These are phyloP conservation scores for Russula lepida DNA, from an alignment of 768 basidiomycete species.

Conservation along the genomic window DNA sequence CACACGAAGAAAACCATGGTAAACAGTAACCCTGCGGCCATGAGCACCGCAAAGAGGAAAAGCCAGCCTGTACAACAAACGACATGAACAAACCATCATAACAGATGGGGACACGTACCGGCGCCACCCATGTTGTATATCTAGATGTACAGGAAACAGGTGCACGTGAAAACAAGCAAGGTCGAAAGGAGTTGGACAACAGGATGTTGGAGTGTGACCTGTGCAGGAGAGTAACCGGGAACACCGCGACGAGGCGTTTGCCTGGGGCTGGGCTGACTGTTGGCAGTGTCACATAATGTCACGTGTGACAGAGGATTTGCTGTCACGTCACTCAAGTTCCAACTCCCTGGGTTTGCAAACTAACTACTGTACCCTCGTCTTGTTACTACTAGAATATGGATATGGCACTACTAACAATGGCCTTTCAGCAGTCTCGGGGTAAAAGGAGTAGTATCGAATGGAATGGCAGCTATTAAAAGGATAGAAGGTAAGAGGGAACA, in stretches of 20 bases:
- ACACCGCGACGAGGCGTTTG: background rate
- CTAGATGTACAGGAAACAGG: slow-evolving; percentile 6
- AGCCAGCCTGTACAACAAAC: slow-evolving; percentile 67
- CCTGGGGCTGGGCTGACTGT: too few relatives aligned
- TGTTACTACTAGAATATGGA: too few relatives aligned
- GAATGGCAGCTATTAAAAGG: too few relatives aligned
- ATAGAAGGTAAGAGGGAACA: background rate
- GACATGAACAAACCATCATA: background rate
- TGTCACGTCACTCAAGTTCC: too few relatives aligned
- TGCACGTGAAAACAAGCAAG: background rate
- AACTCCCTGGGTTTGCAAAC: too few relatives aligned
- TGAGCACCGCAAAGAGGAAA: slow-evolving; percentile 92
- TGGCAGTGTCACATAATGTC: background rate
- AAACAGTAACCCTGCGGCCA: slow-evolving; percentile 91
- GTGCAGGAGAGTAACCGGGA: background rate
- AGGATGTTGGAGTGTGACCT: background rate
- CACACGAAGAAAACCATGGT: slow-evolving; percentile 99
- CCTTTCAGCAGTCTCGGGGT: too few relatives aligned
- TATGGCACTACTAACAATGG: too few relatives aligned
- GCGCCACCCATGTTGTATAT: slow-evolving; percentile 33
- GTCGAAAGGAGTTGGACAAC: background rate
- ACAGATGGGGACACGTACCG: slow-evolving; percentile 29
- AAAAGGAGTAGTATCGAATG: too few relatives aligned
- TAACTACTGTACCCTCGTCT: too few relatives aligned
- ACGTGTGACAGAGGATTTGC: too few relatives aligned